Evolutionary conservation across 345 rosid species (phyloP), one percentile per base, ranked within the genome.

Genomic region (Citrus sinensis): DNA sequence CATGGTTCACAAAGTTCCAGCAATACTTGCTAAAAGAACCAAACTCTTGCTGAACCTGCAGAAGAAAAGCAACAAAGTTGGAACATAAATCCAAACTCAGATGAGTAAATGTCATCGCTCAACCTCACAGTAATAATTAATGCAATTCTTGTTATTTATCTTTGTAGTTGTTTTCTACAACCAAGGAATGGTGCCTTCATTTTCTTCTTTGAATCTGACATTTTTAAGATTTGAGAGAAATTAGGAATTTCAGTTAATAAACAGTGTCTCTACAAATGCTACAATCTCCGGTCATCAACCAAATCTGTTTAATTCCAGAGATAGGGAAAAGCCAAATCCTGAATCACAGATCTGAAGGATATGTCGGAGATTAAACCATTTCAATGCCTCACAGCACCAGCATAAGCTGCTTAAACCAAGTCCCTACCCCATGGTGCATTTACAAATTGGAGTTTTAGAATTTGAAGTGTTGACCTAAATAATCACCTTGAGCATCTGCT

Each of bases 21-120:
- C 89, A 87, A 51, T 92, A 95, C 80, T 81, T 86, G 77, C 91
- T 88, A 80, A 95, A 93, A 71, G 99, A 93, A 58, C 97, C 97
- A 79, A 92, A 93, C 72, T 91, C 93, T 72, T 83, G 87, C 85
- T 91, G 96, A 37, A 93, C 80, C 98, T 94, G 97, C 83, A 86
- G 67, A 76, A 63, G 40, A 27, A 68, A n/a, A 60, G 71, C 46
- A 70, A 76, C 30, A 19, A 56, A 30, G 24, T 27, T 77, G 62
- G 39, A 56, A 54, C 13, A 30, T 7, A 67, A 61, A 67, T 40
- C 27, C 51, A 46, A 54, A 16, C 6, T 34, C 49, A 11, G 5
- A 27, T 32, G 54, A 32, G 65, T 51, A 22, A 75, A 22, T 61
- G 68, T 60, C 32, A 17, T 20, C 9, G 35, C 37, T 55, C 39